Conservation (phyloP, 2,329 filamentous ascomycete genomes). For the Elsinoe australis region DNA sequence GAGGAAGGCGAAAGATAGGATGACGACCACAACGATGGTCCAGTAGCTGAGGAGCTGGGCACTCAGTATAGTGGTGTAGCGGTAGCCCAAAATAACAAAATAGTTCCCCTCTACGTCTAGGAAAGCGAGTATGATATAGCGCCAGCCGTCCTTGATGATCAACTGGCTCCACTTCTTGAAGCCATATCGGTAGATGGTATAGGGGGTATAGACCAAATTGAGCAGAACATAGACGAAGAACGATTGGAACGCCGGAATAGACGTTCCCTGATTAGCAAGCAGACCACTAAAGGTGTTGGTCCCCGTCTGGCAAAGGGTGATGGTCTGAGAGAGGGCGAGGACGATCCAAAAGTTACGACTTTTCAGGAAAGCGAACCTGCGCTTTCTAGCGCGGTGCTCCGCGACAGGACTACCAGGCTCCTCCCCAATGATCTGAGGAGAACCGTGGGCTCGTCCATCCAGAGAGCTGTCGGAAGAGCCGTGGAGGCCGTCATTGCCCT, state of each 20-base stretch:
- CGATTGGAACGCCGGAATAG: constrained; percentile 89
- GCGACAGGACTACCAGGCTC: constrained; percentile 22
- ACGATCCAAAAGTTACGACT: constrained; percentile 86
- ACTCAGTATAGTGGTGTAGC: constrained; percentile 83
- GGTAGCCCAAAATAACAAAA: constrained; percentile 91
- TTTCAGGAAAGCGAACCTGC: constrained; percentile 60
- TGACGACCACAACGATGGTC: constrained; percentile 88
- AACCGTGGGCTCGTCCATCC: constrained; percentile 27
- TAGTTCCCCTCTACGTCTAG: constrained; percentile 96
- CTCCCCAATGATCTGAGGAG: constrained; percentile 31
- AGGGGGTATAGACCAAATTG: constrained; percentile 69
- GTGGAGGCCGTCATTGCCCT: constrained; percentile 20
- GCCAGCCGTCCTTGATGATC: constrained; percentile 70
- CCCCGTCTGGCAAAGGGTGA: constrained; percentile 81
- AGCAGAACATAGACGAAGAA: constrained; percentile 91
- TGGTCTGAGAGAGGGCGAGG: constrained; percentile 64
- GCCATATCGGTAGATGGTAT: constrained; percentile 74
- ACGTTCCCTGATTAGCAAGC: constrained; percentile 59
- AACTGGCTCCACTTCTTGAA: constrained; percentile 60
- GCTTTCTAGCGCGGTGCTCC: constrained; percentile 34
- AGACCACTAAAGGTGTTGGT: constrained; percentile 87
- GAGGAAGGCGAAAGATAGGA: constrained; percentile 74
- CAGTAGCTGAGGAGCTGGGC: constrained; percentile 98
- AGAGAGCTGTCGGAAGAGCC: constrained; percentile 20
- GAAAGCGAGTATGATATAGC: constrained; percentile 86